phyloP scores from a whole-genome alignment of 2,329 filamentous ascomycete species.

The Leptographium galeiforme region DNA sequence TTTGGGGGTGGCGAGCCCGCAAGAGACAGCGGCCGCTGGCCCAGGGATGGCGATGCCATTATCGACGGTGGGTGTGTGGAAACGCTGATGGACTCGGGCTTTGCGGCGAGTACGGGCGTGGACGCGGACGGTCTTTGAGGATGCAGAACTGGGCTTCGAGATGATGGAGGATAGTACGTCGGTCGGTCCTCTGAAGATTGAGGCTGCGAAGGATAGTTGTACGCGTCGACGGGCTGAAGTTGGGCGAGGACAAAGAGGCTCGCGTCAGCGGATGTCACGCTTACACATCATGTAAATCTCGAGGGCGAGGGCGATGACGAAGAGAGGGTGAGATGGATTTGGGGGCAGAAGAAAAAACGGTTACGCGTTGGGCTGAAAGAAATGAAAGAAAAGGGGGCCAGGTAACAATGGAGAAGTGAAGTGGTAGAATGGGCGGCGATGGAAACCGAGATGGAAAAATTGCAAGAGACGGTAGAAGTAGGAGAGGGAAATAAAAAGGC shows the following conservation, averaged over 20 bases:
- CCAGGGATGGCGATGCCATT: conserved; percentile 34
- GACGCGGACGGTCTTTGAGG: conserved; percentile 19
- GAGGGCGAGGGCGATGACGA: background rate
- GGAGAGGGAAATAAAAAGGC: conserved; percentile 6
- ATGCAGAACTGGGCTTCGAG: conserved; percentile 37
- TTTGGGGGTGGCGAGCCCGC: conserved; percentile 26
- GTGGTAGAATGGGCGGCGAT: background rate
- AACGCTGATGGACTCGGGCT: conserved; percentile 19
- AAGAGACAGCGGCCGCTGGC: conserved; percentile 26
- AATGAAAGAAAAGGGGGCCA: background rate
- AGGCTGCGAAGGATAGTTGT: conserved; percentile 29
- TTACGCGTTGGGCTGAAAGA: background rate
- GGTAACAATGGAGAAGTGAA: conserved; percentile 2
- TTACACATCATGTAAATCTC: conserved; percentile 3
- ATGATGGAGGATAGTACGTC: conserved; percentile 34
- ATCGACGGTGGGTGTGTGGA: conserved; percentile 22
- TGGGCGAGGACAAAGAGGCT: conserved; percentile 5
- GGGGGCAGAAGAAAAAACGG: background rate
- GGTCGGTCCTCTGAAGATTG: conserved; percentile 13
- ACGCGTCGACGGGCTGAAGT: conserved; percentile 35
- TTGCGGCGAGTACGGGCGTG: background rate
- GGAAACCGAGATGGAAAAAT: conserved; percentile 4
- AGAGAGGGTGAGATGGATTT: background rate
- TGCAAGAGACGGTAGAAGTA: background rate
- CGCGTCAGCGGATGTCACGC: conserved; percentile 5